Conservation (phyloP, 2,329 filamentous ascomycete genomes). For the Pseudogymnoascus verrucosus region DNA sequence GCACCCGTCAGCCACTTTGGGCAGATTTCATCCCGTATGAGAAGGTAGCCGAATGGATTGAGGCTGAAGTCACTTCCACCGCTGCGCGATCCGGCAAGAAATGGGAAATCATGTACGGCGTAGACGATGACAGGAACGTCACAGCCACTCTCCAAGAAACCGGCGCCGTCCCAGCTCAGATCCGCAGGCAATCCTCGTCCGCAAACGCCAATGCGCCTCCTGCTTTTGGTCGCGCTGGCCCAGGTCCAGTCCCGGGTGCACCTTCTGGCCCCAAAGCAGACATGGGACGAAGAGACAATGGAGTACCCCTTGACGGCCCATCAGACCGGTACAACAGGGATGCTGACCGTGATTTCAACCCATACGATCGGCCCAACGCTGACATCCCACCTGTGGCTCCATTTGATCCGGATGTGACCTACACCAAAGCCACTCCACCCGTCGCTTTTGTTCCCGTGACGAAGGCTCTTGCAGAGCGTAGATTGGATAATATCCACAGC, state of each 20-base stretch:
- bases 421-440: constrained; percentile 36
- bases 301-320: neutral
- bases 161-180: constrained; percentile 18
- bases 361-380: neutral
- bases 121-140: constrained; percentile 45
- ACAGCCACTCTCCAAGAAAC: constrained; percentile 49
- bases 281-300: neutral
- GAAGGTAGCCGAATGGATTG: constrained; percentile 65
- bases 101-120: constrained; percentile 69
- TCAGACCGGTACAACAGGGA: neutral
- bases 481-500: constrained; percentile 51
- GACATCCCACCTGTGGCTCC: neutral
- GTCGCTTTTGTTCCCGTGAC: constrained; percentile 45
- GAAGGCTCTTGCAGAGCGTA: constrained; percentile 52
- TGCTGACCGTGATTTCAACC: neutral
- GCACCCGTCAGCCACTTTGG: constrained; percentile 73
- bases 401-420: constrained; percentile 10
- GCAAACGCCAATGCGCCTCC: neutral
- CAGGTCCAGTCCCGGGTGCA: constrained; percentile 17
- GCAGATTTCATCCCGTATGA: constrained; percentile 83
- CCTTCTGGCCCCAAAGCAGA: constrained; percentile 28
- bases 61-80: constrained; percentile 48
- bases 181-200: constrained; percentile 3
- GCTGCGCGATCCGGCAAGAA: constrained; percentile 36
- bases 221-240: neutral